Conservation (phyloP, 1,139 yeast genomes). For the Debaryomyces robertsiae region DNA sequence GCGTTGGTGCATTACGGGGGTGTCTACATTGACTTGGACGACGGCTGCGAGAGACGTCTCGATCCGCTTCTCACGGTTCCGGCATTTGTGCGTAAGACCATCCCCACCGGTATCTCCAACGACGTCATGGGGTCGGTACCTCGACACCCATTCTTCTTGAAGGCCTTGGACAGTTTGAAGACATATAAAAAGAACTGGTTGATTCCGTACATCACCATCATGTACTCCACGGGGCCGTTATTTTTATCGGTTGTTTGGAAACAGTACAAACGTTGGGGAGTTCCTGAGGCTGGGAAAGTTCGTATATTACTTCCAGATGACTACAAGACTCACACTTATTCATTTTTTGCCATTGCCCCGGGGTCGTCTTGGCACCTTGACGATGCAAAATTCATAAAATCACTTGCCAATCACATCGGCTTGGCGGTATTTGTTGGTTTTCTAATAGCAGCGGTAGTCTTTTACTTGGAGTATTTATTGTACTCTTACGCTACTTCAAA, state of each 20-base stretch:
- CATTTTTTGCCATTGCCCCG: slow-evolving; percentile 71
- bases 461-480: slow-evolving; percentile 64
- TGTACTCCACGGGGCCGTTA: slow-evolving; percentile 93
- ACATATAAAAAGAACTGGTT: slow-evolving; percentile 72
- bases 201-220: slow-evolving; percentile 86
- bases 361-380: slow-evolving; percentile 92
- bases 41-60: slow-evolving; percentile 74
- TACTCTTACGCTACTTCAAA: slow-evolving; percentile 47
- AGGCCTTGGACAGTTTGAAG: slow-evolving; percentile 65
- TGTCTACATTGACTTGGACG: slow-evolving; percentile 85
- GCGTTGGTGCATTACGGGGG: slow-evolving; percentile 86
- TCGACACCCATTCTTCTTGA: slow-evolving; percentile 79
- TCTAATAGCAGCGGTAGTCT: slow-evolving; percentile 54
- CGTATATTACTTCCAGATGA: slow-evolving; percentile 71
- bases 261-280: slow-evolving; percentile 80
- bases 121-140: slow-evolving; percentile 93
- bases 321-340: slow-evolving; percentile 57
- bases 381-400: slow-evolving; percentile 76
- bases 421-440: slow-evolving; percentile 72
- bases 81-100: slow-evolving; percentile 84
- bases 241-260: slow-evolving; percentile 86
- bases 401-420: slow-evolving; percentile 69
- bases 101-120: slow-evolving; percentile 90
- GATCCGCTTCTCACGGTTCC: slow-evolving; percentile 82
- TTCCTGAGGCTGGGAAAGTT: slow-evolving; percentile 63